A percentile compares a stretch with the other conserved stretches of the same genome.
These are phyloP conservation scores for Colletotrichum tanaceti DNA, from an alignment of 2,329 filamentous ascomycete genomes.

Conservation along the genomic window DNA sequence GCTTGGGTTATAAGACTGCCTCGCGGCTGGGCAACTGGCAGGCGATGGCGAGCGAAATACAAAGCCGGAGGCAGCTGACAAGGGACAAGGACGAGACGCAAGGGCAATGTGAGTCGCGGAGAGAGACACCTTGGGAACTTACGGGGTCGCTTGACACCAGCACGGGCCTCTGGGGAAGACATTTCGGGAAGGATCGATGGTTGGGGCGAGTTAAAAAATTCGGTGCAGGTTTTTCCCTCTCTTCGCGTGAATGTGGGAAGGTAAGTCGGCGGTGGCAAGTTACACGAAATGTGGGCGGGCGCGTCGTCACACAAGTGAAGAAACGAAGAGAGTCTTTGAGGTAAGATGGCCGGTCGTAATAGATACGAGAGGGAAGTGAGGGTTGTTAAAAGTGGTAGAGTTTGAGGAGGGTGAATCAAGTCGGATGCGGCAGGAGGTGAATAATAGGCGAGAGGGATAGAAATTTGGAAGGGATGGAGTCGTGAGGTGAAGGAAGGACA, in stretches of 20 bases:
- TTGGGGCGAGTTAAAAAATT: constrained; percentile 55
- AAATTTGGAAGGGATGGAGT: not conserved
- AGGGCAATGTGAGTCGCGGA: constrained; percentile 10
- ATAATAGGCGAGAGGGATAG: not conserved
- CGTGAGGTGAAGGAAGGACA: not conserved
- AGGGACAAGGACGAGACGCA: not conserved
- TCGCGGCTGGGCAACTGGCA: not conserved
- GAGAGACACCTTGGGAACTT: constrained; percentile 44
- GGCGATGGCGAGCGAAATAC: not conserved
- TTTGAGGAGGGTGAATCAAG: constrained; percentile 1
- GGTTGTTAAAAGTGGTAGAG: not conserved
- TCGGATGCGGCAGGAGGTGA: not conserved
- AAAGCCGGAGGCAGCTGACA: not conserved
- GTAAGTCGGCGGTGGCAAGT: not conserved
- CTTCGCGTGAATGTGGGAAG: constrained; percentile 39
- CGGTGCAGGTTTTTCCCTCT: constrained; percentile 52
- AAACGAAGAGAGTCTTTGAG: not conserved
- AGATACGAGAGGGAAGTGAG: not conserved
- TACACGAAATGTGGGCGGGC: not conserved
- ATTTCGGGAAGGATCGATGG: constrained; percentile 44
- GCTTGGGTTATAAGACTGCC: not conserved
- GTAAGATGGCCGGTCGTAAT: not conserved
- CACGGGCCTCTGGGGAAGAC: constrained; percentile 55
- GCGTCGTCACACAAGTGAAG: not conserved
- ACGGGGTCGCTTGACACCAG: constrained; percentile 58